Base-by-base conservation (phyloP, 2,329 filamentous ascomycete species). In the Xylaria arbuscula region DNA sequence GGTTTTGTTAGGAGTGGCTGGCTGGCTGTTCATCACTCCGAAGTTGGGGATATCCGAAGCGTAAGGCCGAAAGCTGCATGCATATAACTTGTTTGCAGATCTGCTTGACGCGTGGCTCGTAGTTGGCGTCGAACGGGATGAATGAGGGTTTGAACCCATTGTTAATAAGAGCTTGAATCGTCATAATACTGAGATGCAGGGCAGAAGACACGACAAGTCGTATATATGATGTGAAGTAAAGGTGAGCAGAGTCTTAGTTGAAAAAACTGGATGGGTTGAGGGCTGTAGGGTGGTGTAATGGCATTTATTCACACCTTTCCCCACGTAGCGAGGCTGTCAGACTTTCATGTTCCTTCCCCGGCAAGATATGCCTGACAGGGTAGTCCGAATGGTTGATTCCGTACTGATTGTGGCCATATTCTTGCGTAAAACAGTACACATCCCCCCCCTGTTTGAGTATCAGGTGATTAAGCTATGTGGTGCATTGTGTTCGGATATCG, bases 21-120 rank as follows among this genome's bases (percentile, higher is more conserved):
- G 22, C 40, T 7, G 10, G 36, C 13, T 22, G 50, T 8, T 19
- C 19, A 17, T 47, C 51, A 34, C 57, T 55, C n/a, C 28, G 50
- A 55, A 62, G 58, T 72, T 75, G 73, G 74, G 74, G 71, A 73
- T 67, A 61, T 75, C 71, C 74, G 75, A 28, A 17, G 36, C 19
- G 54, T 54, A 32, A 60, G 63, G 56, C 69, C 66, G 62, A 59
- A 57, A 17, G 24, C 24, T 53, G 50, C 51, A 61, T 48, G 38
- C 42, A 50, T 22, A 32, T 22, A 10, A 4, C 19, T 24, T 7
- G 17, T 7, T 7, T 32, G 13, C n/a, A 42, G 13, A 32, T 45
- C 34, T n/a, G 38, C 36, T 24, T 47, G n/a, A 45, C 45, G 55
- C 55, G 32, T 22, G 15, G 6, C 24, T 45, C 28, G 28, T 28